Conservation (phyloP, 139 green algal genomes). For the Micractinium conductrix region DNA sequence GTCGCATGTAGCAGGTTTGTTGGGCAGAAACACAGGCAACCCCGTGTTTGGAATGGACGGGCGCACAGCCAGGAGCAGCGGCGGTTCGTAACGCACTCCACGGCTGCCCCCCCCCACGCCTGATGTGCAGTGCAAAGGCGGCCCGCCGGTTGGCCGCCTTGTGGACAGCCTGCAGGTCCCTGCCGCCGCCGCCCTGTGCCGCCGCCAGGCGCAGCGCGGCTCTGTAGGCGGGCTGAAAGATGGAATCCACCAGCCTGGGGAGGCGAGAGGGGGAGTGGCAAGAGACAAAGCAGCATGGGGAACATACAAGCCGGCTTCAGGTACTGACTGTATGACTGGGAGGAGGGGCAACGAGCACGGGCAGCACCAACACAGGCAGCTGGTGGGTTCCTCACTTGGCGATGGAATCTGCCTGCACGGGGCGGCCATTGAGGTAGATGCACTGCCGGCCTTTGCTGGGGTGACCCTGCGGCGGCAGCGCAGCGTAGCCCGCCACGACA, state of each 20-base stretch:
- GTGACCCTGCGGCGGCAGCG: slow-evolving; percentile 35
- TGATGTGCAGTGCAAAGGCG: slow-evolving; percentile 51
- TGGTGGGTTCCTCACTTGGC: background rate
- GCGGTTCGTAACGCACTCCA: too few relatives aligned
- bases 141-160: slow-evolving; percentile 24
- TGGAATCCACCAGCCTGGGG: slow-evolving; percentile 27
- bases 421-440: slow-evolving; percentile 46
- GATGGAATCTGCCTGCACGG: background rate
- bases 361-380: background rate
- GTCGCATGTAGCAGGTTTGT: too few relatives aligned
- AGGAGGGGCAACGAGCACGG: background rate
- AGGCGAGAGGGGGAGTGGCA: background rate
- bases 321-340: too few relatives aligned
- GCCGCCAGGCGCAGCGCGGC: background rate
- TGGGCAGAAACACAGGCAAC: too few relatives aligned
- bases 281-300: background rate
- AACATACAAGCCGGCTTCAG: too few relatives aligned
- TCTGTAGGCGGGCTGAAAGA: slow-evolving; percentile 43
- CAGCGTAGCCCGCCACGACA: slow-evolving; percentile 14
- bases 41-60: too few relatives aligned
- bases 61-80: too few relatives aligned
- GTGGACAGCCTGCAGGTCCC: slow-evolving; percentile 10
- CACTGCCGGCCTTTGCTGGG: slow-evolving; percentile 30
- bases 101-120: too few relatives aligned
- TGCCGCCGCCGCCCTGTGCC: background rate